Evolutionary conservation across 2,329 filamentous ascomycete species (phyloP), one percentile per base, ranked within the genome.

Genomic region (Cladophialophora chaetospira): DNA sequence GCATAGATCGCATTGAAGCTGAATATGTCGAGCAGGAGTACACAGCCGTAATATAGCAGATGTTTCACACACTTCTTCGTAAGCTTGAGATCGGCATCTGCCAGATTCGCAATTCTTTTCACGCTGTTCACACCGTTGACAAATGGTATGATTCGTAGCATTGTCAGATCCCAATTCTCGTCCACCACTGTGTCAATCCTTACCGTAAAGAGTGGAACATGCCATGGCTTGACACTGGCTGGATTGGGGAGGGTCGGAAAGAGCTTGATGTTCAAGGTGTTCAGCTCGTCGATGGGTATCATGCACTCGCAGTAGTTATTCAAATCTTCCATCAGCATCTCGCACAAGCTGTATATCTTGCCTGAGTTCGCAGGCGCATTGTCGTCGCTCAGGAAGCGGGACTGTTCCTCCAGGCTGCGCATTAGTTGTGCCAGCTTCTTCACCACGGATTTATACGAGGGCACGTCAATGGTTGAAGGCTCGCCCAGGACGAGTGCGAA

Each of bases 251-350:
- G 88, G 44, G 89, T 86, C 0, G 91, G 91, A 71, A 97, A 97
- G 47, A 97, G 83, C 75, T 97, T 97, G 81, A 97, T 89, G 73
- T 97, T 96, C 73, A 97, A 86, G 0, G 91, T 96, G 71, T 96
- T 97, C 59, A 91, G 86, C 65, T 96, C 91, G 72, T 96, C 91
- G 91, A 97, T 93, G 0, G 92, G 92, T 68, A 97, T 96, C 92
- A 96, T 96, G 79, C 92, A 96, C 76, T 99, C 94, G 69, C 90
- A 92, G 69, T 97, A 99, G 67, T 95, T 95, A 70, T 97, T 97
- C 65, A 99, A 71, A 70, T 99, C 92, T 74, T 97, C 91, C 65
- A 97, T 80, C 64, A 99, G 75, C 64, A 88, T 90, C 76, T 93
- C 89, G 68, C 96, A 95, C 3, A 87, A 83, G 77, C 72, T 89